Percentiles rank a stretch among this genome's conserved stretches.
Evolutionary conservation across 805 yeast genomes (phyloP).

Genomic region (Yamadazyma olivae): DNA sequence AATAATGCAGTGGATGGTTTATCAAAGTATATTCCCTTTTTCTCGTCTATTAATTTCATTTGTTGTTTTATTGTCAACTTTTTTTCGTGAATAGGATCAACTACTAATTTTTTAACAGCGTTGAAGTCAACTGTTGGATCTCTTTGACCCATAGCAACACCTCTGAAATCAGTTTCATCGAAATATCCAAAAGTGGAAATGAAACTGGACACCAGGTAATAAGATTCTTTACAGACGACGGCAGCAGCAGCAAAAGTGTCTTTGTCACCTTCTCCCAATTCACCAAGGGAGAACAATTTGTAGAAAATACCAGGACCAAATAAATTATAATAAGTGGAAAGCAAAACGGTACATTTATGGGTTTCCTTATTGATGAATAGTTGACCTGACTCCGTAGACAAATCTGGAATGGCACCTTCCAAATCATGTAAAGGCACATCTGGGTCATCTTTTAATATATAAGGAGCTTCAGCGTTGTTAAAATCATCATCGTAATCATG

Average conservation of each 20-base stretch:
- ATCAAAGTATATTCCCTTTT: slow-evolving; percentile 12
- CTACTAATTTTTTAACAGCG: slow-evolving; percentile 2
- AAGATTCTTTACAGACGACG: slow-evolving; percentile 42
- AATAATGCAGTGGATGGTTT: slow-evolving; percentile 12
- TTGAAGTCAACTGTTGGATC: slow-evolving; percentile 25
- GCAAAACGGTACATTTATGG: slow-evolving; percentile 55
- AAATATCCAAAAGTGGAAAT: slow-evolving; percentile 14
- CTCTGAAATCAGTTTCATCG: slow-evolving; percentile 25
- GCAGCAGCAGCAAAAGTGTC: slow-evolving; percentile 75
- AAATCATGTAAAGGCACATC: slow-evolving; percentile 49
- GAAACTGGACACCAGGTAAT: slow-evolving; percentile 45
- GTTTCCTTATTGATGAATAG: slow-evolving; percentile 55
- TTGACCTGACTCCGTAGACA: slow-evolving; percentile 70
- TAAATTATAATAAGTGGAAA: slow-evolving; percentile 63
- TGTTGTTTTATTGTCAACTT: slow-evolving; percentile 4
- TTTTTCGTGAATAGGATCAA: slow-evolving; percentile 2
- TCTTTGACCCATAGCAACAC: slow-evolving; percentile 29
- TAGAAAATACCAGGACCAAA: slow-evolving; percentile 65
- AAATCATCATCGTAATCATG: neutral
- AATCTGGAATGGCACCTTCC: slow-evolving; percentile 62
- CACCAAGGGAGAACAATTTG: slow-evolving; percentile 65
- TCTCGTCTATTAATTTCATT: slow-evolving; percentile 15
- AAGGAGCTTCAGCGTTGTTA: neutral
- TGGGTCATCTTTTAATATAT: no score
- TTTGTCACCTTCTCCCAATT: slow-evolving; percentile 78